A percentile compares a stretch with the other conserved stretches of the same genome.
These are phyloP conservation scores for Penicillium canariense DNA, from an alignment of 495 filamentous ascomycete genomes.

Conservation along the genomic window DNA sequence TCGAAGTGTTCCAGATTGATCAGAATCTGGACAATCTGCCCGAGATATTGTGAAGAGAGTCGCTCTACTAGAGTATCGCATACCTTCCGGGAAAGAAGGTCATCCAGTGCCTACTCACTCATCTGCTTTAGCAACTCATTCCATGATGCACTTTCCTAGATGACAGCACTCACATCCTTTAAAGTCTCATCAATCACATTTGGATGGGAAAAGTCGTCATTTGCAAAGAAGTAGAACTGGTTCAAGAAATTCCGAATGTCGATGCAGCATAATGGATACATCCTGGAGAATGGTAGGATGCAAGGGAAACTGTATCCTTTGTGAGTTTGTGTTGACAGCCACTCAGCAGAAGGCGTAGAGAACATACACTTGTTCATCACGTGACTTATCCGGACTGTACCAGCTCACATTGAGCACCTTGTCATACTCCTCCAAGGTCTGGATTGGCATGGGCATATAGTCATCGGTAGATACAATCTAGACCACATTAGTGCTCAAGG, in stretches of 20 bases:
- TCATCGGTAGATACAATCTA: conserved; percentile 95
- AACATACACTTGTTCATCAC: conserved; percentile 71
- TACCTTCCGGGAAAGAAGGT: conserved; percentile 84
- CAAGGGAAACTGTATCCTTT: conserved; percentile 67
- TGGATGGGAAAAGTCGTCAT: conserved; percentile 87
- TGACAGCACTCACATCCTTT: conserved; percentile 54
- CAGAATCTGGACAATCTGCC: conserved; percentile 96
- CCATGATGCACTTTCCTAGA: background rate
- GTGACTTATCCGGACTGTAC: conserved; percentile 78
- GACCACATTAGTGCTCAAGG: conserved; percentile 10
- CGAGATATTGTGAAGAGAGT: conserved; percentile 86
- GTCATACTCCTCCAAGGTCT: conserved; percentile 84
- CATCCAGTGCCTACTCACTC: conserved; percentile 64
- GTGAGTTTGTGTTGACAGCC: conserved; percentile 10
- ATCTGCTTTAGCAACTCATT: conserved; percentile 17
- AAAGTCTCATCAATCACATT: conserved; percentile 86
- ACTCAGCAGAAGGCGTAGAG: background rate
- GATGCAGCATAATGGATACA: conserved; percentile 98
- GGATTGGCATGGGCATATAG: conserved; percentile 98
- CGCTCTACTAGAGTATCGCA: conserved; percentile 86
- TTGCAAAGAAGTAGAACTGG: conserved; percentile 93
- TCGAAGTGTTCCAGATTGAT: conserved; percentile 98
- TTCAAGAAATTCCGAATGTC: conserved; percentile 95
- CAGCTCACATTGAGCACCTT: conserved; percentile 92
- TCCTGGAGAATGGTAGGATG: conserved; percentile 93